Evolutionary conservation across 352 stramenopile species (phyloP), one percentile per base, ranked within the genome.

Genomic region (Chrysophaeum taylorii): DNA sequence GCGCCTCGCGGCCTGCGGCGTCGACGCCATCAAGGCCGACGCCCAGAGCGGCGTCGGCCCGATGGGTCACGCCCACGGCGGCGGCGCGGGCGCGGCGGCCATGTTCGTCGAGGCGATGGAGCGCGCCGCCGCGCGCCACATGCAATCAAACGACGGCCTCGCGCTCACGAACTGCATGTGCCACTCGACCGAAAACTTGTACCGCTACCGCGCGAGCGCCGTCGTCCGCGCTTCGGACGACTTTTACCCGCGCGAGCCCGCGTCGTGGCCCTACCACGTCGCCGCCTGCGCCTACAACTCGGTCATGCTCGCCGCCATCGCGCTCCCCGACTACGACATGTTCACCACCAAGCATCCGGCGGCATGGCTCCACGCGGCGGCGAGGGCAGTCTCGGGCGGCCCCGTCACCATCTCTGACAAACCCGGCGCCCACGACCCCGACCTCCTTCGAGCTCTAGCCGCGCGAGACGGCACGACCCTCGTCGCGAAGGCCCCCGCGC

Each of bases 161-260:
- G 70, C 74, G 42, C 72, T 70, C 42, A 75, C 76, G 38, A 81
- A 81, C 61, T 81, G 76, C 63, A 81, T 81, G 76, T 79, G 74
- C 53, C 76, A 81, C 42, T 75, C 68, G 0, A 78, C 73, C 1
- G 74, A 81, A 45, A 73, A 79, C 37, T 61, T 81, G 0, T 81
- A 81, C 63, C 70, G 63, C 1, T 79, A 81, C 67, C 69, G 71
- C 18, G 45, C 43, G 9, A 77, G 71, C 35, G 43, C 76, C 18
- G 39, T 79, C 29, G 71, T 68, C 1, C 57, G 76, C n/a, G 76
- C 76, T 41, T 77, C 70, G 16, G 76, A 81, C 60, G 76, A 81
- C 67, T 81, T 81, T 35, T 78, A 76, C 69, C 76, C 76, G 12
- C 48, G 57, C 0, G 45, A 72, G 0, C 53, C 74, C 0, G 70